A percentile compares a stretch with the other conserved stretches of the same genome.
These are phyloP conservation scores for Fraxinus platypoda DNA, from an alignment of 305 asterid species.

Conservation along the genomic window DNA sequence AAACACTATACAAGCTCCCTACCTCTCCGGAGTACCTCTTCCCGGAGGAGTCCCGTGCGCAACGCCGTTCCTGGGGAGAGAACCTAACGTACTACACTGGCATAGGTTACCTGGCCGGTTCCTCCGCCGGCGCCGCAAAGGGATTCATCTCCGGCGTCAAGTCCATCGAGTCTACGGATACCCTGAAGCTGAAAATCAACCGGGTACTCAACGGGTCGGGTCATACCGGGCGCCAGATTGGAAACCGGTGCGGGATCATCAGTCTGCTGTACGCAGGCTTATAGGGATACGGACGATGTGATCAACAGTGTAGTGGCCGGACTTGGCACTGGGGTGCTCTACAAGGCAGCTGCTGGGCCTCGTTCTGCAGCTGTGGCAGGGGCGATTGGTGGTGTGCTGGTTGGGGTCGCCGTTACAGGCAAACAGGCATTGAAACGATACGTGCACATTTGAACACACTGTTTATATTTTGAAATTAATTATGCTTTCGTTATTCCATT, in stretches of 20 bases:
- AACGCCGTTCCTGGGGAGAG: constrained; percentile 97
- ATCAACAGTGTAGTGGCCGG: constrained; percentile 94
- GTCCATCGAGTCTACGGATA: constrained; percentile 73
- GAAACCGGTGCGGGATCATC: constrained; percentile 77
- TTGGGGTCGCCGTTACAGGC: constrained; percentile 73
- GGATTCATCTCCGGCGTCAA: constrained; percentile 66
- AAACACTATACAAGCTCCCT: constrained; percentile 70
- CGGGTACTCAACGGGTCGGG: constrained; percentile 84
- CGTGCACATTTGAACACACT: constrained; percentile 51
- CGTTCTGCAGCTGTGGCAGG: constrained; percentile 96
- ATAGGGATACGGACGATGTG: constrained; percentile 77
- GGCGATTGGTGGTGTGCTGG: constrained; percentile 79
- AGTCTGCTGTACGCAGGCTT: constrained; percentile 74
- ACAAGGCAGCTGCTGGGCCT: constrained; percentile 81
- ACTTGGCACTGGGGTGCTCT: constrained; percentile 76
- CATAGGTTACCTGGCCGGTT: constrained; percentile 71
- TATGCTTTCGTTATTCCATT: not conserved
- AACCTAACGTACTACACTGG: constrained; percentile 89
- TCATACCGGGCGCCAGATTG: constrained; percentile 62
- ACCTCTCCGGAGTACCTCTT: constrained; percentile 83
- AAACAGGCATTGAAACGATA: constrained; percentile 84
- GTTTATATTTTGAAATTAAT: not conserved
- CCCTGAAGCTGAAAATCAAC: constrained; percentile 65
- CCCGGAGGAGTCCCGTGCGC: constrained; percentile 67
- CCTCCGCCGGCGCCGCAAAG: constrained; percentile 66